Percentiles rank a stretch among this genome's conserved stretches.
phyloP scores from a whole-genome alignment of 345 rosid genomes.

The Sonneratia caseolaris region DNA sequence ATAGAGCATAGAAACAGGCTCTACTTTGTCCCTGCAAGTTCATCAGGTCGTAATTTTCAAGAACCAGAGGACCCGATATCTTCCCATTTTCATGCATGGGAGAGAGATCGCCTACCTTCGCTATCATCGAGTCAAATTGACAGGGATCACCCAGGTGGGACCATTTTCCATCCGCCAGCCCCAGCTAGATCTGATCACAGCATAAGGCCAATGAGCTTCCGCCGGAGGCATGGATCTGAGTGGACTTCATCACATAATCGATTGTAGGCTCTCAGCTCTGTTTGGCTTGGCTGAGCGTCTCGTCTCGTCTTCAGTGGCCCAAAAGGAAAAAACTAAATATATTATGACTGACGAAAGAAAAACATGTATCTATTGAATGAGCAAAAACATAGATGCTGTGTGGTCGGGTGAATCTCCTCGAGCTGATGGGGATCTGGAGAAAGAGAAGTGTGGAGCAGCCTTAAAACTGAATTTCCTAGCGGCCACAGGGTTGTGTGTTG shows the following conservation, averaged over 20 bases:
- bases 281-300: neutral
- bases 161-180: constrained; percentile 43
- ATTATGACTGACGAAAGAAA: constrained; percentile 21
- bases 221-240: constrained; percentile 68
- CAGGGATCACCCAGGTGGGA: constrained; percentile 48
- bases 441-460: constrained; percentile 32
- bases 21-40: constrained; percentile 48
- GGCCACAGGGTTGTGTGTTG: constrained; percentile 19
- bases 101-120: constrained; percentile 54
- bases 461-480: constrained; percentile 21
- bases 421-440: neutral
- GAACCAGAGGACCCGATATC: constrained; percentile 35
- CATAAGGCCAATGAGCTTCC: constrained; percentile 42
- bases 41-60: constrained; percentile 40
- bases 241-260: constrained; percentile 55
- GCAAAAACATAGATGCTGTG: neutral
- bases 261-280: constrained; percentile 14
- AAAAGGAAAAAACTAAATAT: constrained; percentile 19
- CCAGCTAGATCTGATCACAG: constrained; percentile 31
- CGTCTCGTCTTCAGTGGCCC: neutral
- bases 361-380: constrained; percentile 5
- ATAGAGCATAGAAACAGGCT: constrained; percentile 61
- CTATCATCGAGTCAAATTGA: constrained; percentile 53
- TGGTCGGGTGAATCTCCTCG: neutral
- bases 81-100: constrained; percentile 52